Base-by-base conservation (phyloP, 371 early-diverging fungal genomes). In the Actinomortierella ambigua region DNA sequence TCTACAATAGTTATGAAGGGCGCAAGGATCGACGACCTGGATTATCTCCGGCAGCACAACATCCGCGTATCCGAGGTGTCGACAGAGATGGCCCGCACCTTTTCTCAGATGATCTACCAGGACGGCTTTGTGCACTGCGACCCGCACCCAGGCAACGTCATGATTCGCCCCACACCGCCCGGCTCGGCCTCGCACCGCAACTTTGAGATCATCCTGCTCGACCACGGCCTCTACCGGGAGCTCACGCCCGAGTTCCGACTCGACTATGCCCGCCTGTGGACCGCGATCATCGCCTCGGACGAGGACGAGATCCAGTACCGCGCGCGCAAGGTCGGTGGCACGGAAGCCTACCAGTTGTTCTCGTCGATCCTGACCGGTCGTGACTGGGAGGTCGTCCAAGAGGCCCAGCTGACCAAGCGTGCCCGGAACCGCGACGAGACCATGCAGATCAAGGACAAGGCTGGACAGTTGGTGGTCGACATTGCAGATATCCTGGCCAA, bases 141-240 rank as follows among this genome's bases (percentile, higher is more conserved):
- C 77, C 90, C 91, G 50, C 93, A 85, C 77, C 92, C 92, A 0
- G 92, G 92, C 28, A 92, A 92, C 67, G 68, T 92, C 20, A 77
- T 92, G 61, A 87, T 92, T 34, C 81, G 91, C 17, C 85, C 89
- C n/a, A 70, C 79, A 5, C 75, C 79, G 23, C 51, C 83, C 8
- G 70, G 65, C 29, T 73, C 77, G 8, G 53, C 65, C 15, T 81
- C 84, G 2, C 81, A 84, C 17, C 75, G 85, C 64, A 95, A 94
- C 71, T 96, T 95, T 78, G 91, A 95, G 54, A 68, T 97, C 39
- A 90, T 95, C 2, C 78, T 97, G 13, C 76, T 98, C 53, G 98
- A 98, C 68, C 98, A 97, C 69, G 98, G 98, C 4, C 81, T 98
- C 14, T 98, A 98, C 76, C 89, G 95, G n/a, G 78, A 78, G 39